Percentiles rank a stretch among this genome's conserved stretches.
Conservation (phyloP, 805 yeast genomes). For the Torulaspora quercuum region DNA sequence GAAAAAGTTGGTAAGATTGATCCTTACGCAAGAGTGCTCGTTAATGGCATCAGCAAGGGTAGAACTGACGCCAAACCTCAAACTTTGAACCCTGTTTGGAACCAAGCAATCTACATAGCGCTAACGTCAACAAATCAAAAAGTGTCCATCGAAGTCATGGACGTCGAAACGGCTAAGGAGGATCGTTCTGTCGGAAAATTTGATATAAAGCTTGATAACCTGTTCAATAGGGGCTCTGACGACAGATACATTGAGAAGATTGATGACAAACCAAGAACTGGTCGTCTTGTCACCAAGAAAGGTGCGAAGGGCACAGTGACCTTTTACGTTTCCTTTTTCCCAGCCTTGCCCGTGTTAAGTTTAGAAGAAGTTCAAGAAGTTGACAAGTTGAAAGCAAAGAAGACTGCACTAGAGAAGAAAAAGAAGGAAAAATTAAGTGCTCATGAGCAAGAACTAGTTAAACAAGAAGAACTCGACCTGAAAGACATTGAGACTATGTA, state of each 20-base stretch:
- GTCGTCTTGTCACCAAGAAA: conserved; percentile 64
- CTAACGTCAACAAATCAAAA: conserved; percentile 79
- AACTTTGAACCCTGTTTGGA: conserved; percentile 77
- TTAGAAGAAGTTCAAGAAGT: conserved; percentile 67
- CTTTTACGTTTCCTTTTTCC: conserved; percentile 78
- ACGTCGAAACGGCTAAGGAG: conserved; percentile 69
- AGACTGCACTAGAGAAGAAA: conserved; percentile 36
- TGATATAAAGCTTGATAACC: conserved; percentile 61
- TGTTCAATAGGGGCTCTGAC: conserved; percentile 58
- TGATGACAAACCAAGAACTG: conserved; percentile 54
- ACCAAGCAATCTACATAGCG: conserved; percentile 77
- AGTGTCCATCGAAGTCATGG: conserved; percentile 87
- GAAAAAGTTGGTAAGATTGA: conserved; percentile 89
- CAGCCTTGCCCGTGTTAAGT: conserved; percentile 72
- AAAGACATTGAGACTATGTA: conserved; percentile 41
- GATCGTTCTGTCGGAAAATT: conserved; percentile 88
- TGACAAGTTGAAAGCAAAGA: conserved; percentile 41
- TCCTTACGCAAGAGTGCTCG: conserved; percentile 79
- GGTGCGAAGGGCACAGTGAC: conserved; percentile 81
- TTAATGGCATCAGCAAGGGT: conserved; percentile 71
- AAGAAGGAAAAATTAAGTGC: conserved; percentile 30
- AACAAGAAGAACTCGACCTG: conserved; percentile 33
- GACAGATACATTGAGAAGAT: conserved; percentile 60
- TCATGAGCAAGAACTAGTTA: conserved; percentile 31
- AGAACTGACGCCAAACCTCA: conserved; percentile 70